These are phyloP conservation scores for Amylostereum areolatum DNA, from an alignment of 1,284 basidiomycete species.

Conservation along the genomic window DNA sequence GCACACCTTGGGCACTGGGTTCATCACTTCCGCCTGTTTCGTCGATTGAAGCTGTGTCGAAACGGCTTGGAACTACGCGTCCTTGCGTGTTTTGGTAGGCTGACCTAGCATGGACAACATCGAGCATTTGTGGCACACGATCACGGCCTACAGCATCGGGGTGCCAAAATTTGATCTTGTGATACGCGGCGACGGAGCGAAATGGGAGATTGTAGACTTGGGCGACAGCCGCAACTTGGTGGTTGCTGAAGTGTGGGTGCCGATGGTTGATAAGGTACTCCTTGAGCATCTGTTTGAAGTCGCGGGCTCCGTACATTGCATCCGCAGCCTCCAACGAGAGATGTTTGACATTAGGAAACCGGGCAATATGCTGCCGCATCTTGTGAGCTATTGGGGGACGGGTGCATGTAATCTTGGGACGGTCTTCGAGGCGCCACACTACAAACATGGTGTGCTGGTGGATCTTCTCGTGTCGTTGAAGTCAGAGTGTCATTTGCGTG, in stretches of 20 bases:
- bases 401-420: neutral
- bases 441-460: neutral
- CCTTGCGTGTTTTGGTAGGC: conserved; percentile 7
- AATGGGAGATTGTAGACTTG: neutral
- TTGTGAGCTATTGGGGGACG: neutral
- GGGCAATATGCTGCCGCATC: neutral
- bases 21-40: neutral
- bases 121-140: too few relatives aligned
- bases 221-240: neutral
- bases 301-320: neutral
- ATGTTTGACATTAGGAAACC: neutral
- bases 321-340: neutral
- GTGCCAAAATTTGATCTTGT: neutral
- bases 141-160: neutral
- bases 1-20: neutral
- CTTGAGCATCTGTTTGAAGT: neutral
- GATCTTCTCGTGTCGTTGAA: conserved; percentile 23
- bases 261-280: neutral
- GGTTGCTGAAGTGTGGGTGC: neutral
- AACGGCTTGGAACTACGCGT: neutral
- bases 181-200: neutral
- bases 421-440: neutral
- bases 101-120: conserved; percentile 20
- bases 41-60: neutral
- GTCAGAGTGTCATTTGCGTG: conserved; percentile 28